phyloP scores from a whole-genome alignment of 139 green algal species.

The Astrephomene gubernaculifera region DNA sequence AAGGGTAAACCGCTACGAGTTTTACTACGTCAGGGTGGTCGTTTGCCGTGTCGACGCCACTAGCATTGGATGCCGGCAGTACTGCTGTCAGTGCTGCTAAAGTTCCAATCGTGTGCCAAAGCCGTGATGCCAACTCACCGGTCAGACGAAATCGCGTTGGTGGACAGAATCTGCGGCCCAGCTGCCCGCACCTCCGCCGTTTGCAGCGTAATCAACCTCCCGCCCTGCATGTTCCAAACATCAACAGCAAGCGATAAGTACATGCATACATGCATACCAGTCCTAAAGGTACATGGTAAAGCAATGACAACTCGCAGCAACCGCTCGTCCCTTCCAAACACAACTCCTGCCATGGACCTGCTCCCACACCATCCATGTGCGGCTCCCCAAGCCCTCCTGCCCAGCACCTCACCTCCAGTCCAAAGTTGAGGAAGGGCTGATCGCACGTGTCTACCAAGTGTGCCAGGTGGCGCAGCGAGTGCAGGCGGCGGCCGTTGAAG shows the following conservation, averaged over 20 bases:
- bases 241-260: background rate
- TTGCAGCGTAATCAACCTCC: slow-evolving; percentile 69
- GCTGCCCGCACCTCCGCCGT: slow-evolving; percentile 50
- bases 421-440: slow-evolving; percentile 73
- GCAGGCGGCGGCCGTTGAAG: slow-evolving; percentile 58
- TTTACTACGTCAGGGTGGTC: background rate
- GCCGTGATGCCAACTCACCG: slow-evolving; percentile 42
- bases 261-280: background rate
- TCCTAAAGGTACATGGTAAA: background rate
- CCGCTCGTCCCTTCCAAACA: background rate
- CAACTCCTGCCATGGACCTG: background rate
- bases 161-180: slow-evolving; percentile 67
- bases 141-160: slow-evolving; percentile 75
- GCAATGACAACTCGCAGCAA: background rate
- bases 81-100: too few relatives aligned
- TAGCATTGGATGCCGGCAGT: too few relatives aligned
- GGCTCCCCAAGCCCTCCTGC: background rate
- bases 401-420: slow-evolving; percentile 55
- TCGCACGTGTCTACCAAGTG: slow-evolving; percentile 59
- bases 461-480: slow-evolving; percentile 63
- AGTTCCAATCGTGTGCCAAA: background rate
- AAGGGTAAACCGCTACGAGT: background rate
- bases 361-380: background rate
- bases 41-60: background rate
- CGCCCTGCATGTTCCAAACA: too few relatives aligned